Conservation (phyloP, 768 basidiomycete genomes). For the Nidula microcarpa region DNA sequence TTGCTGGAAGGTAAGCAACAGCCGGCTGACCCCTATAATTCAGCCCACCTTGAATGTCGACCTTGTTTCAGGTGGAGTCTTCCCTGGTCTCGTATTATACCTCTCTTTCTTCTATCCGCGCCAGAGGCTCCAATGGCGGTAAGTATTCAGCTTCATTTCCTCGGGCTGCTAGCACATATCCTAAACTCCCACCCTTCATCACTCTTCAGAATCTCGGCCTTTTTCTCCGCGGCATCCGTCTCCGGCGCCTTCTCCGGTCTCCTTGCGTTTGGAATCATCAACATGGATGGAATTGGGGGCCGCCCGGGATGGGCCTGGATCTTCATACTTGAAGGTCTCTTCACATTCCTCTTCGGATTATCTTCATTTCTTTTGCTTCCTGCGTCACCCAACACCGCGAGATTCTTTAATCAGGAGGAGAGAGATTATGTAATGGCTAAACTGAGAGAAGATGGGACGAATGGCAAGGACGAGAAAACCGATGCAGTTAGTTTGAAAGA, state of each 20-base stretch:
- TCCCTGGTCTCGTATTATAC: conserved; percentile 55
- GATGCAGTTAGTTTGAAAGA: conserved; percentile 59
- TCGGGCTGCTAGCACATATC: not conserved
- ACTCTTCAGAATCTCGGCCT: conserved; percentile 37
- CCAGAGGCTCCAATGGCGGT: conserved; percentile 46
- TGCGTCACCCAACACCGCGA: conserved; percentile 34
- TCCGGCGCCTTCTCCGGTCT: conserved; percentile 70
- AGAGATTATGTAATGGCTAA: conserved; percentile 39
- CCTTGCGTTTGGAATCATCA: conserved; percentile 61
- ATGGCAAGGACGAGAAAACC: conserved; percentile 20
- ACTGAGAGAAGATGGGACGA: conserved; percentile 16
- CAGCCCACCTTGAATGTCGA: not conserved
- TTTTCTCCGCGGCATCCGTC: conserved; percentile 51
- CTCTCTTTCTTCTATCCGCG: conserved; percentile 56
- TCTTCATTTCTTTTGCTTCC: conserved; percentile 48
- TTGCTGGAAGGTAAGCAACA: conserved; percentile 38
- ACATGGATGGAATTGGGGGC: conserved; percentile 54
- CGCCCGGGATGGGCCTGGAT: conserved; percentile 69
- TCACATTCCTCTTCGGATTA: conserved; percentile 59
- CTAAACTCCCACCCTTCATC: conserved; percentile 16
- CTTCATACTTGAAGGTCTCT: conserved; percentile 63
- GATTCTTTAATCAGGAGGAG: conserved; percentile 50
- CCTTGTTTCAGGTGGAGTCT: conserved; percentile 37
- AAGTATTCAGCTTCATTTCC: conserved; percentile 3
- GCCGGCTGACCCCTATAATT: no score